Evolutionary conservation across 768 basidiomycete genomes (phyloP).

Genomic region (Pulveroboletus frians): DNA sequence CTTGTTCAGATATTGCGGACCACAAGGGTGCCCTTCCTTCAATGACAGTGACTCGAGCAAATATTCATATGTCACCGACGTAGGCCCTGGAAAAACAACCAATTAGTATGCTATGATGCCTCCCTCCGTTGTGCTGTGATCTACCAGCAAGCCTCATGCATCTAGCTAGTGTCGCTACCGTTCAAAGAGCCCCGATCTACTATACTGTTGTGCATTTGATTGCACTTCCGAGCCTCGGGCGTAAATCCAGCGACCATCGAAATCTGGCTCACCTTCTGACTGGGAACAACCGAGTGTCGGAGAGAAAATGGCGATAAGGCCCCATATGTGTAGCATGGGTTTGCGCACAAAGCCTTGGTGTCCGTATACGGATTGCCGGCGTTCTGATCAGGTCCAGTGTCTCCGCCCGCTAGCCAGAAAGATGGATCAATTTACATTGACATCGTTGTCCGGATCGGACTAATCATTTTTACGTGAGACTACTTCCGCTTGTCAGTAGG

Average conservation of each 20-base stretch:
- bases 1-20: not conserved
- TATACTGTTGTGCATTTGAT: too few species aligned
- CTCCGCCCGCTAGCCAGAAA: not conserved
- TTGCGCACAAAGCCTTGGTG: not conserved
- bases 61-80: not conserved
- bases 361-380: not conserved
- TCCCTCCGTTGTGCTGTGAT: too few species aligned
- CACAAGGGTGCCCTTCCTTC: not conserved
- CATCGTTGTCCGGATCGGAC: not conserved
- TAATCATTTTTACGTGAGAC: too few species aligned
- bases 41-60: not conserved
- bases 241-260: not conserved
- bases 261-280: not conserved
- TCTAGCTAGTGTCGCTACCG: not conserved
- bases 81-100: too few species aligned
- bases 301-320: not conserved
- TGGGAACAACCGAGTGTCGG: not conserved
- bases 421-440: not conserved
- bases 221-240: not conserved
- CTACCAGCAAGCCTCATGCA: not conserved
- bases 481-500: not conserved
- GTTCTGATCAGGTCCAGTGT: not conserved
- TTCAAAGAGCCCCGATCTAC: not conserved
- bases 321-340: not conserved
- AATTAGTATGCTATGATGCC: too few species aligned